Evolutionary conservation across 345 rosid genomes (phyloP).

Genomic region (Citrus cavaleriei): DNA sequence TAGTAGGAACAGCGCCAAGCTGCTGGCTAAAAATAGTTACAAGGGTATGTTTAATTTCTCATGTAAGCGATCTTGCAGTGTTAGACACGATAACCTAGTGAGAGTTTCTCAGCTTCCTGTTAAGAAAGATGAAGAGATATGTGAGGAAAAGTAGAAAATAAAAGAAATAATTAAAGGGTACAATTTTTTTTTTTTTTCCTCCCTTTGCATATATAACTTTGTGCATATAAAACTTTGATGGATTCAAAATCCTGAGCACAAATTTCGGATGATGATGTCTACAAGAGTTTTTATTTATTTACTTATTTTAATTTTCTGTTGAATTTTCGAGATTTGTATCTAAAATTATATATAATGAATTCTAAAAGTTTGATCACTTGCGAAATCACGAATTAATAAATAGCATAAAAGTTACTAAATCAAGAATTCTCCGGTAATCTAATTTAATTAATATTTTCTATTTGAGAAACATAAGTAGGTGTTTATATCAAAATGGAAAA

Average conservation of each 20-base stretch:
- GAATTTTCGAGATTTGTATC: neutral
- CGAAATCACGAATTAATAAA: neutral
- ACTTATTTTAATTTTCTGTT: neutral
- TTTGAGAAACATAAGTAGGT: neutral
- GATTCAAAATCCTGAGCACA: neutral
- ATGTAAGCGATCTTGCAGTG: conserved; percentile 10
- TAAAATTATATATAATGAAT: neutral
- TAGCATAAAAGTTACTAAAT: neutral
- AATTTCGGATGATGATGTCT: neutral
- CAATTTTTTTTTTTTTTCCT: too few relatives aligned
- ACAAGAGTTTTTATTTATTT: too few relatives aligned
- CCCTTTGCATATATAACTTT: neutral
- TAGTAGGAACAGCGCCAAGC: neutral
- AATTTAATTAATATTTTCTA: too few relatives aligned
- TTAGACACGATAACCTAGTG: neutral
- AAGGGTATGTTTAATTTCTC: conserved; percentile 8
- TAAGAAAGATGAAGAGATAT: neutral
- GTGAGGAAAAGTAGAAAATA: neutral
- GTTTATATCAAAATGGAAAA: too few relatives aligned
- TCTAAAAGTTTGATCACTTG: neutral
- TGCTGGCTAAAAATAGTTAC: neutral
- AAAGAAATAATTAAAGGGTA: neutral
- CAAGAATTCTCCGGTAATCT: neutral
- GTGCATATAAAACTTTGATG: neutral
- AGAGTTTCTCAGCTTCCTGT: neutral